Evolutionary conservation across 805 yeast genomes (phyloP).

Genomic region (Candida nanaspora): DNA sequence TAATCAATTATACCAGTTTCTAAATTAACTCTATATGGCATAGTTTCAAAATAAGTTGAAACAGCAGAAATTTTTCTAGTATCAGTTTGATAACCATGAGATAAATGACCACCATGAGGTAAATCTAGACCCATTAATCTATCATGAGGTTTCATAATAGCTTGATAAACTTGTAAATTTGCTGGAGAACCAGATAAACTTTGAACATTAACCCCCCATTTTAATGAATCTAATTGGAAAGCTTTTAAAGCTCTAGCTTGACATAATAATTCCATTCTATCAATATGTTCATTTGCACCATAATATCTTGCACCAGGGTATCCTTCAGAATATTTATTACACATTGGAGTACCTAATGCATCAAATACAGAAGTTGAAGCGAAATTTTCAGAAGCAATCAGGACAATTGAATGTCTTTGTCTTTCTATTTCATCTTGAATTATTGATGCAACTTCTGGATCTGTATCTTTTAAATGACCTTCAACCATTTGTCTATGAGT

Average conservation of each 20-base stretch:
- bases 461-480: conserved; percentile 54
- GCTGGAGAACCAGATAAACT: conserved; percentile 97
- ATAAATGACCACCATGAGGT: conserved; percentile 98
- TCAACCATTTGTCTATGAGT: conserved; percentile 61
- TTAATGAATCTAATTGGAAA: conserved; percentile 66
- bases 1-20: conserved; percentile 94
- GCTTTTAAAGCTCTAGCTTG: conserved; percentile 93
- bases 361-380: conserved; percentile 95
- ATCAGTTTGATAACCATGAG: conserved; percentile 97
- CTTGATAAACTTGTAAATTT: conserved; percentile 92
- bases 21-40: conserved; percentile 94
- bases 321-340: conserved; percentile 97
- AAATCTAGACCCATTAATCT: conserved; percentile 96
- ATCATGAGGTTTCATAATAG: conserved; percentile 90
- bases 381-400: conserved; percentile 96
- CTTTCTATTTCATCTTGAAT: conserved; percentile 77
- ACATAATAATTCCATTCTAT: conserved; percentile 86
- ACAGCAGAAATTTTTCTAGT: conserved; percentile 90
- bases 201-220: conserved; percentile 99
- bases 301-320: conserved; percentile 99
- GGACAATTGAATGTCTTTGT: conserved; percentile 88
- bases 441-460: conserved; percentile 72
- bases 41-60: conserved; percentile 94
- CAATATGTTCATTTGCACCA: conserved; percentile 97
- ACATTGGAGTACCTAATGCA: conserved; percentile 95